Evolutionary conservation across 2,329 filamentous ascomycete genomes (phyloP), one percentile per base, ranked within the genome.

Genomic region (Verticillium alfalfae): DNA sequence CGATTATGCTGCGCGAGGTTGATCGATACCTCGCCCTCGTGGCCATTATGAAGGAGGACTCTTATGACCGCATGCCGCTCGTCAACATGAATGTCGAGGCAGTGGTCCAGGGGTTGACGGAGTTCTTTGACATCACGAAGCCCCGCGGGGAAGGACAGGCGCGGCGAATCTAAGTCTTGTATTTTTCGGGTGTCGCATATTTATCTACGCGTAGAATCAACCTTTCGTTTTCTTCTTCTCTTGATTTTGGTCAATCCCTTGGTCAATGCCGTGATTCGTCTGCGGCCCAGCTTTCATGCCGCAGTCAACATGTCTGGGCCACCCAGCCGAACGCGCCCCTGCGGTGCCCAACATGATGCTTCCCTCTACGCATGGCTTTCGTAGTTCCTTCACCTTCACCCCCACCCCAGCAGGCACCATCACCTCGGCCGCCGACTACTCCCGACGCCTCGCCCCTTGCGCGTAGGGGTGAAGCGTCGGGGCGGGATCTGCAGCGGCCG

Each of bases 21-120:
- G 87, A 90, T 69, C 83, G 85, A 64, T 93, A 93, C 71, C 81
- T 95, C 56, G 91, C 91, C 0, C 81, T 96, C 15, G 91, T 96
- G 38, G 92, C 91, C 63, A 89, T 96, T 65, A 93, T 94, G 90
- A 90, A 89, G 72, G 90, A 94, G 71, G 91, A 91, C 60, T 90
- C 88, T 34, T 91, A 92, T 68, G 89, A 93, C 71, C 91, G 91
- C 79, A 92, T 94, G 79, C 89, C 90, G 4, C 79, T 93, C 65
- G 90, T 96, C 64, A 92, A 93, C 68, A 92, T 94, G 85, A 95
- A 96, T 69, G 90, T 94, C 2, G 89, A 92, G 69, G 88, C 91
- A 0, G 89, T 93, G 37, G 90, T 93, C 58, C 87, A 91, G 69
- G 91, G 91, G 0, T 75, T 96, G 70, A 86, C 87, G 45, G 87